These are phyloP conservation scores for Aspergillus aculeatinus DNA, from an alignment of 2,329 filamentous ascomycete species.

Conservation along the genomic window DNA sequence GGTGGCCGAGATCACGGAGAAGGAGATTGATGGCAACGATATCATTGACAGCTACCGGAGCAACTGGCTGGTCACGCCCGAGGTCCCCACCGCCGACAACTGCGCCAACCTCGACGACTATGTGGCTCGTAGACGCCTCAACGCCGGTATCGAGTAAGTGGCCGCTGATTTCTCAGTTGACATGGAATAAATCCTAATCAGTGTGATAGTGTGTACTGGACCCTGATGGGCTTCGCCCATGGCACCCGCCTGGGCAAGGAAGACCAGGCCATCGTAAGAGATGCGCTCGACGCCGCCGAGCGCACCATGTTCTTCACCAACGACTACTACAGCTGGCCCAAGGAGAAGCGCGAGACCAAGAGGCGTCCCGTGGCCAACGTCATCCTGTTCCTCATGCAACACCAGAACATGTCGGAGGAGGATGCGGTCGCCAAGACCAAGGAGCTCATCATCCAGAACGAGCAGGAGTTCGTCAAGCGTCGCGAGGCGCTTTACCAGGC, in stretches of 20 bases:
- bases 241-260: slow-evolving; percentile 15
- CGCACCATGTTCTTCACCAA: slow-evolving; percentile 18
- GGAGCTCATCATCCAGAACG: slow-evolving; percentile 12
- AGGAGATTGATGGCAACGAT: slow-evolving; percentile 14
- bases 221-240: slow-evolving; percentile 15
- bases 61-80: slow-evolving; percentile 14
- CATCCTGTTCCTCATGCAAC: slow-evolving; percentile 13
- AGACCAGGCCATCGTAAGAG: slow-evolving; percentile 12
- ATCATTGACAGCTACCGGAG: slow-evolving; percentile 17
- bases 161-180: not conserved
- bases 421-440: slow-evolving; percentile 11
- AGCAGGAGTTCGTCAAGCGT: slow-evolving; percentile 13
- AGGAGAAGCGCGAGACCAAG: slow-evolving; percentile 12
- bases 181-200: not conserved
- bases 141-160: slow-evolving; percentile 15
- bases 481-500: slow-evolving; percentile 11
- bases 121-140: slow-evolving; percentile 12
- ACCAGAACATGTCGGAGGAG: slow-evolving; percentile 13
- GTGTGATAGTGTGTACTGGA: slow-evolving; percentile 12
- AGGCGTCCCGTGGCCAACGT: slow-evolving; percentile 12
- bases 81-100: slow-evolving; percentile 13
- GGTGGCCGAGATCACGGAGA: slow-evolving; percentile 9
- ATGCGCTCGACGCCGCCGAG: slow-evolving; percentile 13
- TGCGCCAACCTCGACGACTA: slow-evolving; percentile 15
- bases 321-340: slow-evolving; percentile 18